phyloP scores from a whole-genome alignment of 2,329 filamentous ascomycete species.

The Ophiostoma quercus region DNA sequence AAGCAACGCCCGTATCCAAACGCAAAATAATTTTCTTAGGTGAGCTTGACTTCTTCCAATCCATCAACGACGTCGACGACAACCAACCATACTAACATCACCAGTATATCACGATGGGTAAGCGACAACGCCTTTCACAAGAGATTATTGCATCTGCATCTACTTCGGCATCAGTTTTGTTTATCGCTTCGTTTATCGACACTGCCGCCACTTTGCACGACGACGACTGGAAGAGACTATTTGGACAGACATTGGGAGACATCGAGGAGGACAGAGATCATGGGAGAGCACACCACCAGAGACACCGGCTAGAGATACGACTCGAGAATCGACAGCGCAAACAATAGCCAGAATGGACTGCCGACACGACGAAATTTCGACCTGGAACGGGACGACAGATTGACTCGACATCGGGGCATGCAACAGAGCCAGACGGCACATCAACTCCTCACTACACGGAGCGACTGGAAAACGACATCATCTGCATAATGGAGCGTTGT shows the following conservation, averaged over 20 bases:
- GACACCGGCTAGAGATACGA: neutral
- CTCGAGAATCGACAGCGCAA: neutral
- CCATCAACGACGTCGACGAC: constrained; percentile 29
- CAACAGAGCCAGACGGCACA: neutral
- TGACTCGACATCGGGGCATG: neutral
- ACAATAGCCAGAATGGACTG: neutral
- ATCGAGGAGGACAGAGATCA: constrained; percentile 6
- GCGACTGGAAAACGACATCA: neutral
- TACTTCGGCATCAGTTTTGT: neutral
- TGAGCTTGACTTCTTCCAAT: constrained; percentile 23
- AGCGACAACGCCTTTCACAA: constrained; percentile 2
- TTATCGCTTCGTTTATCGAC: neutral
- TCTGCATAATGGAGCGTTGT: neutral
- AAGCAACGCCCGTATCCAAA: constrained; percentile 22
- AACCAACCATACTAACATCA: constrained; percentile 29
- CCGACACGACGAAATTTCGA: neutral
- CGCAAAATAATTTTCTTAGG: constrained; percentile 28
- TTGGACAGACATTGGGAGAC: neutral
- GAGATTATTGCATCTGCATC: constrained; percentile 3
- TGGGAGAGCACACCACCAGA: neutral
- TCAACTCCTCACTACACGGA: neutral
- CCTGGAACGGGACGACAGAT: neutral
- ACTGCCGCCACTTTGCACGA: constrained; percentile 17
- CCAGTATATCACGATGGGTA: constrained; percentile 18
- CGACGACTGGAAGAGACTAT: constrained; percentile 9